Base-by-base conservation (phyloP, 352 stramenopile species). In the Phytopythium litorale region DNA sequence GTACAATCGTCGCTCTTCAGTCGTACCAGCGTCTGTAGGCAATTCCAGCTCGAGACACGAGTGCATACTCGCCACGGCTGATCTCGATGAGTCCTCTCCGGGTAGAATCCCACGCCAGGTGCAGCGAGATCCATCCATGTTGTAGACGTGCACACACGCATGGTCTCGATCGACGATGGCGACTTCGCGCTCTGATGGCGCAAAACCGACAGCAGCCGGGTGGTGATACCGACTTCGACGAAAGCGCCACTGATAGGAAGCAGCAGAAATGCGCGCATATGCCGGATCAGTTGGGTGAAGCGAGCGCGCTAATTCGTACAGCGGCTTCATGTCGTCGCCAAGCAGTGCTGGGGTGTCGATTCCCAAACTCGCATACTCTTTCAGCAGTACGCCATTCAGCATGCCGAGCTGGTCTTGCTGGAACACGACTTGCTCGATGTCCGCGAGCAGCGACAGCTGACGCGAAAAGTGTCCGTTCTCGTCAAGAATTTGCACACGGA, bases 401-500 rank as follows among this genome's bases (percentile, higher is more conserved):
- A 16, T 38, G 4, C 63, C 67, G 15, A 88, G 68, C 18, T 73
- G 58, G 4, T 75, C 58, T 32, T 67, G 73, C 38, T 87, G 75
- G 43, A 78, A 79, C 13, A 32, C 15, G 7, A 82, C 72, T 42
- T 88, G 77, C 4, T 84, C 70, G 6, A 46, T 18, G 37, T 57
- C 76, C 1, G 75, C 65, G 35, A 91, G 70, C 15, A 88, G 33
- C 21, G 79, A 88, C 1, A 92, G 46, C 28, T 79, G 65, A 11
- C 79, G 71, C 23, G 88, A 33, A 32, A 84, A 82, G 16, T 73
- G 66, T 4, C 83, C 83, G 0, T 65, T 63, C 49, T 91, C 81
- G 21, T 78, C 84, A 12, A 92, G 63, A n/a, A 92, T 71, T 60
- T 91, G 83, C 8, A 92, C 71, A 6, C 79, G 76, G 54, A 82